Base-by-base conservation (phyloP, 192 early-diverging fungal species). In the Coemansia sp. region DNA sequence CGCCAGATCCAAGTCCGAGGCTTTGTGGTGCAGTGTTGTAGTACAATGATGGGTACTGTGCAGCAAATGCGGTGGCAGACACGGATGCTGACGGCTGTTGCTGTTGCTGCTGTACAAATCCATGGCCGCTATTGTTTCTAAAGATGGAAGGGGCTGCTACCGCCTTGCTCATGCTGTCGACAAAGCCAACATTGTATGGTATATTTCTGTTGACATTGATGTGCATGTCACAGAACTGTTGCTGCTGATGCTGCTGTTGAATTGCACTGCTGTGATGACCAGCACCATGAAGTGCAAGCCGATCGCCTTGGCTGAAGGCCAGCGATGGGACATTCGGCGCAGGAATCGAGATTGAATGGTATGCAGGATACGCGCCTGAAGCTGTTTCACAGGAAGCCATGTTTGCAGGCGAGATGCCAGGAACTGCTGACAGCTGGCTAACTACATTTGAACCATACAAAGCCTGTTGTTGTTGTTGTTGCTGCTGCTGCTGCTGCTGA, bases 1-100 rank as follows among this genome's bases (percentile, higher is more conserved):
- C 45, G 32, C 67, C 68, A 37, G 63, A 40, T 39, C 65, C 67
- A 43, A 68, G 65, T 48, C 72, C 72, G 67, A 75, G 48, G 45
- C 61, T 50, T 42, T 67, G 15, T 15, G 52, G 50, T 13, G 54
- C 57, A 23, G 21, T 56, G 67, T 53, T 60, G 61, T 76, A 82
- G 68, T 76, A 82, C 68, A 82, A 23, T 42, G 68, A 53, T 40
- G 74, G 74, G 59, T 74, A 82, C 58, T 77, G 74, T 26, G 75
- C 39, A n/a, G 79, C 79, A 19, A 81, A 23, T 11, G 75, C 71
- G 5, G 71, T 63, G n/a, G 71, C 74, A 18, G 79, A 41, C 41
- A 63, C 47, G 32, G 71, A 61, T 18, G 47, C 53, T n/a, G 56
- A 43, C 52, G 32, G 66, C 48, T 50, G 49, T 8, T 64, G 70